Evolutionary conservation across 1,284 basidiomycete species (phyloP), one percentile per base, ranked within the genome.

Genomic region (Amylostereum areolatum): DNA sequence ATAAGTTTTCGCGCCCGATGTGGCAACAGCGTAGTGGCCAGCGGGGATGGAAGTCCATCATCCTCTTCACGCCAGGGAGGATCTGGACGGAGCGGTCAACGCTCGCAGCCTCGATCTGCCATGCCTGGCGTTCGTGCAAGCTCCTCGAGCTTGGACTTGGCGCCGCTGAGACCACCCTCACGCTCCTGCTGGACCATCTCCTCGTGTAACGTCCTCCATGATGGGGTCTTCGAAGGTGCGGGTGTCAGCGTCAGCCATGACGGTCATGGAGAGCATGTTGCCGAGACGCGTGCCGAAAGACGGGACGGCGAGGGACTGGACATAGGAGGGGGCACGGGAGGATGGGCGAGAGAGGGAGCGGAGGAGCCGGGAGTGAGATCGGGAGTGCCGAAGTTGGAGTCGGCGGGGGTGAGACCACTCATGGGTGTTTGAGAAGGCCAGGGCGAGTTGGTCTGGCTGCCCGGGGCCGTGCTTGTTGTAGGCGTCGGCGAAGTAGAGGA

Each of bases 1-100:
- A 52, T 87, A 87, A 0, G 83, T 88, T 62, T 81, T 83, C 1
- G 87, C 85, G 6, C 85, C 86, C 0, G 83, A 87, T 0, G 87
- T 89, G 2, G 86, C 86, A 27, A 89, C 83, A 8, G 85, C 86
- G 57, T 83, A 89, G 42, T 74, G 74, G 18, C 78, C 84, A 48
- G 72, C 66, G 7, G 87, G 87, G 47, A 90, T 72, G 8, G 82
- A 81, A 81, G 48, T 77, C 73, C 54, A 90, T 84, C 70, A 90
- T 73, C 52, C 66, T 69, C 59, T 76, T 74, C 5, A 89, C 88
- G 40, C 87, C 87, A 32, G 87, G 87, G 2, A 90, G 73, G 59
- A 89, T 89, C 50, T 75, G 75, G 33, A 89, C 85, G 5, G 75
- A 77, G 64, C 81, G 81, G 62, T 89, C 83, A 49, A 84, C 73